Conservation (phyloP, 2,329 filamentous ascomycete genomes). For the Apiospora arundinis region DNA sequence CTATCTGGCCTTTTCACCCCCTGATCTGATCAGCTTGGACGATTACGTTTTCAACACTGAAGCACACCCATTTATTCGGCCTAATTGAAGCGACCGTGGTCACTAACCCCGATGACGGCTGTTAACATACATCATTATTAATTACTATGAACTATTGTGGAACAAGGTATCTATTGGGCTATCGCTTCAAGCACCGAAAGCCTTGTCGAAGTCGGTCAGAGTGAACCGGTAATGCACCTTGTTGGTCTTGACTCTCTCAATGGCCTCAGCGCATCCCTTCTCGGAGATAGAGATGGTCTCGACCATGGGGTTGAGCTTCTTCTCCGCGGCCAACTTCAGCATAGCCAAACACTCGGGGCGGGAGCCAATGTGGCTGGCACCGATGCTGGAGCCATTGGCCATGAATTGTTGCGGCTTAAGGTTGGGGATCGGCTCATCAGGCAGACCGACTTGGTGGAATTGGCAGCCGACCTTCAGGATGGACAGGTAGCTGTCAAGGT, state of each 20-base stretch:
- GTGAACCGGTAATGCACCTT: conserved; percentile 74
- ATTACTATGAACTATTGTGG: neutral
- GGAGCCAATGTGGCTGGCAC: conserved; percentile 65
- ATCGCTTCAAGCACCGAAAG: conserved; percentile 52
- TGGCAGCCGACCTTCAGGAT: conserved; percentile 58
- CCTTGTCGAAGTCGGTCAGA: conserved; percentile 71
- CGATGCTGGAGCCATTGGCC: conserved; percentile 45
- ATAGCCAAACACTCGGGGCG: conserved; percentile 64
- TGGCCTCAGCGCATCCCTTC: conserved; percentile 71
- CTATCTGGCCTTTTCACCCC: conserved; percentile 55
- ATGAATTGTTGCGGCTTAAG: conserved; percentile 50
- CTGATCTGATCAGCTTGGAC: conserved; percentile 62
- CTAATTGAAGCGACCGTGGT: neutral
- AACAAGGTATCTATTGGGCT: neutral
- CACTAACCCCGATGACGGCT: too few relatives aligned
- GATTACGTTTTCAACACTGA: conserved; percentile 60
- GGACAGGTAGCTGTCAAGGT: conserved; percentile 57
- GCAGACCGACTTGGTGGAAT: conserved; percentile 65
- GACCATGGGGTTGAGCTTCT: conserved; percentile 54
- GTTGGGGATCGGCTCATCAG: conserved; percentile 54
- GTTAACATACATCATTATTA: neutral
- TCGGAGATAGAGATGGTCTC: conserved; percentile 70
- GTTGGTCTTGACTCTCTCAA: conserved; percentile 72
- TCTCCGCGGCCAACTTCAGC: conserved; percentile 64
- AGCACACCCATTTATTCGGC: conserved; percentile 43